Base-by-base conservation (phyloP, 345 rosid genomes). In the Salix arbutifolia region DNA sequence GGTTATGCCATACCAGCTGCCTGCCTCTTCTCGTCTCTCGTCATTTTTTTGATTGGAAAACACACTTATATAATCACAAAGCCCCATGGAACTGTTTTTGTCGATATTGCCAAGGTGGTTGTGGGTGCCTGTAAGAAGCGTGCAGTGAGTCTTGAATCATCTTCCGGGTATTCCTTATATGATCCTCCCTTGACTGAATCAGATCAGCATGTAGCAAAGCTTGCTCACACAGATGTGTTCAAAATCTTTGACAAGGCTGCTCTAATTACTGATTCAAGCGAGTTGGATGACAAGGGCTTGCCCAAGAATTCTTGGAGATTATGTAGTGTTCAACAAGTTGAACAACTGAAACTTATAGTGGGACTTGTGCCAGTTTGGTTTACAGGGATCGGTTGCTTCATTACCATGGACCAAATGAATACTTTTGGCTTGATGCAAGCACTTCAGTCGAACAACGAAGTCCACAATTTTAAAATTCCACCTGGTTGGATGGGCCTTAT, bases 401-500 rank as follows among this genome's bases (percentile, higher is more conserved):
- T 92, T 30, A 62, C 88, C 8, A 90, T 87, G 77, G 96, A 92
- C 50, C 96, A 91, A 74, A 86, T 86, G 72, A 86, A 58, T 77
- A 84, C 89, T n/a, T 85, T 89, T 64, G 96, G 97, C 13, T 67
- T 90, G 40, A 85, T 91, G 64, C 93, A 88, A 78, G 89, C 89
- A 8, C 82, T 88, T 21, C 92, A 91, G 58, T 81, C 82, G 84
- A 78, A 85, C 66, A 86, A 64, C 74, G 62, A 80, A 8, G 60
- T 89, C 11, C 89, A 89, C 23, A 33, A 76, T 16, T 89, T 92
- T 58, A 16, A 80, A 38, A 74, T 84, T 52, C 97, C 97, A 3
- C 91, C 94, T 21, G 89, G 86, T 28, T 91, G 96, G 97, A 85
- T 90, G 88, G 82, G 86, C 23, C 88, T 93, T 2, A 65, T 75